phyloP scores from a whole-genome alignment of 2,329 filamentous ascomycete genomes.

The Podosphaera fusca region DNA sequence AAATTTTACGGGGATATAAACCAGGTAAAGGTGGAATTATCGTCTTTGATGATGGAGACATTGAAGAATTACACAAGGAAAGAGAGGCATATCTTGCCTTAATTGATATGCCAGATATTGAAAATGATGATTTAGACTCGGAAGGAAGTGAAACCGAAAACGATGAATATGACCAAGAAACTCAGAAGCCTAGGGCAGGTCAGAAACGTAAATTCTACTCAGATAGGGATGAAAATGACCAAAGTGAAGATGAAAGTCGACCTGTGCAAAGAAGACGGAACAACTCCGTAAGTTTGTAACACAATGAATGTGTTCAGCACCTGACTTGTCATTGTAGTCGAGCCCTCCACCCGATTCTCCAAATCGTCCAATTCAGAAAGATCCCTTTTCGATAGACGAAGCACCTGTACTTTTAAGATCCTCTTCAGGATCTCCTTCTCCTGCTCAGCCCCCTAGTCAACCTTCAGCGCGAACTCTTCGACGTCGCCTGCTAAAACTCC shows the following conservation, averaged over 20 bases:
- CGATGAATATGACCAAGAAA: slow-evolving; percentile 30
- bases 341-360: slow-evolving; percentile 43
- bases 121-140: slow-evolving; percentile 34
- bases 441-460: slow-evolving; percentile 32
- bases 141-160: slow-evolving; percentile 26
- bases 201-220: slow-evolving; percentile 66
- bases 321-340: slow-evolving; percentile 22
- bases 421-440: slow-evolving; percentile 23
- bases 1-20: slow-evolving; percentile 47
- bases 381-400: slow-evolving; percentile 32
- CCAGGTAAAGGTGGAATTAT: slow-evolving; percentile 70
- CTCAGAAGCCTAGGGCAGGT: slow-evolving; percentile 28
- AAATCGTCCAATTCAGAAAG: slow-evolving; percentile 32
- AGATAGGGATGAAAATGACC: slow-evolving; percentile 43
- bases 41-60: slow-evolving; percentile 89
- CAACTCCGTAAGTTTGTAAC: slow-evolving; percentile 44
- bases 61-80: slow-evolving; percentile 55
- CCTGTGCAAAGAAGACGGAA: slow-evolving; percentile 64
- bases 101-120: slow-evolving; percentile 68
- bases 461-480: slow-evolving; percentile 52
- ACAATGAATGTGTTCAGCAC: slow-evolving; percentile 1
- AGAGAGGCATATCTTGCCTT: slow-evolving; percentile 67
- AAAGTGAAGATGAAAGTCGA: slow-evolving; percentile 43
- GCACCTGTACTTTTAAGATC: slow-evolving; percentile 23
- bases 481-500: slow-evolving; percentile 49